Evolutionary conservation across 495 filamentous ascomycete genomes (phyloP).

Genomic region (Podospora pseudocomata): DNA sequence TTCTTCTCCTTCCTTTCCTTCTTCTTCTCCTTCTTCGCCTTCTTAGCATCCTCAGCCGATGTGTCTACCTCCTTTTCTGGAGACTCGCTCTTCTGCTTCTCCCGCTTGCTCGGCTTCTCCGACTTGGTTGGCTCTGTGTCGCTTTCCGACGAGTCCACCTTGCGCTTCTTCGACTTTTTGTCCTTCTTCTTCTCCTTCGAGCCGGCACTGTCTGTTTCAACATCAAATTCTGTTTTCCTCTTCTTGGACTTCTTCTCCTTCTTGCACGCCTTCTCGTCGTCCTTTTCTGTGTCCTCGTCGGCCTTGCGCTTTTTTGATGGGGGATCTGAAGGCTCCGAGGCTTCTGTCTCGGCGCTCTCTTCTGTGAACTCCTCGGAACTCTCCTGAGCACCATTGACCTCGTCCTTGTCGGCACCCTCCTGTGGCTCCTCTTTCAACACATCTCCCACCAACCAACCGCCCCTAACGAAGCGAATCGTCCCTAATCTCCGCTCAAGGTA

Average conservation of each 20-base stretch:
- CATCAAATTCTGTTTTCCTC: conserved; percentile 35
- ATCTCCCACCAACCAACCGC: conserved; percentile 73
- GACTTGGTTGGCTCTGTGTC: conserved; percentile 21
- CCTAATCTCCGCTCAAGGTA: conserved; percentile 70
- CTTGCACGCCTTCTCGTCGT: conserved; percentile 29
- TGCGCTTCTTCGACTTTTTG: conserved; percentile 38
- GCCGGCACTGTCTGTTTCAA: conserved; percentile 24
- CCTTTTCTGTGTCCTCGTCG: conserved; percentile 22
- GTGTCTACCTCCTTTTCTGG: background rate
- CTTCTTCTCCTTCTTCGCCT: conserved; percentile 29
- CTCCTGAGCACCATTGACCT: background rate
- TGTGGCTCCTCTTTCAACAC: conserved; percentile 22
- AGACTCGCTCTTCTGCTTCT: conserved; percentile 15
- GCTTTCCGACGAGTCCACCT: conserved; percentile 23
- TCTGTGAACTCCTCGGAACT: background rate
- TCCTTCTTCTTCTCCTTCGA: conserved; percentile 35
- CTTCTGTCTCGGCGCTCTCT: background rate
- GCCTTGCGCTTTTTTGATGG: conserved; percentile 27
- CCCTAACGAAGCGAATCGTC: conserved; percentile 72
- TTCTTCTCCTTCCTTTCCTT: conserved; percentile 35
- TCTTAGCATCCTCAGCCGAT: conserved; percentile 17
- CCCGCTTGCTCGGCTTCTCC: conserved; percentile 33
- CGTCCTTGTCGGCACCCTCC: conserved; percentile 2
- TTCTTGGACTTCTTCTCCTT: conserved; percentile 47
- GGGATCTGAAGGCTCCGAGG: background rate